phyloP scores from a whole-genome alignment of 768 basidiomycete species.

The Dictyophora rubrovolvata region DNA sequence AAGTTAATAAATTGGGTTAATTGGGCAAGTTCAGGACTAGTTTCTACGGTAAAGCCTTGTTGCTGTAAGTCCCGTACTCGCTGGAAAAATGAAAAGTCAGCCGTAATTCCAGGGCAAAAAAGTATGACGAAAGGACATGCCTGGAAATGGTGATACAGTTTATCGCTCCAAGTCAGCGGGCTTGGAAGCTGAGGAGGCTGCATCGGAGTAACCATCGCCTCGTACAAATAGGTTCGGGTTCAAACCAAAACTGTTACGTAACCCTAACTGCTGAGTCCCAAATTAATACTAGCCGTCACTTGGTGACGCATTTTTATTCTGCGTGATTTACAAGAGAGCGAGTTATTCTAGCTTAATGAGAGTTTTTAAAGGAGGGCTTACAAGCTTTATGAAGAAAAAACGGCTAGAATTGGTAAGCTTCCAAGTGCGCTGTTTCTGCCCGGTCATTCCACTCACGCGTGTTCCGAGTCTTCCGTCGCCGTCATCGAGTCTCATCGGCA shows the following conservation, averaged over 20 bases:
- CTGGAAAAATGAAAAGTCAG: conserved; percentile 17
- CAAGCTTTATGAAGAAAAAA: neutral
- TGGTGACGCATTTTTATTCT: neutral
- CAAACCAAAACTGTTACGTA: neutral
- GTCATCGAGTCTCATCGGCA: neutral
- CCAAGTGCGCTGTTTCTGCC: neutral
- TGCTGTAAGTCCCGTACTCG: conserved; percentile 32
- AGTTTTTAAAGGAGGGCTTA: neutral
- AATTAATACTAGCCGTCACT: neutral
- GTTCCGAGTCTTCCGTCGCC: neutral
- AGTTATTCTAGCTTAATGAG: neutral
- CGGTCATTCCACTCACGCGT: neutral
- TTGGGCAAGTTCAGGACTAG: conserved; percentile 31
- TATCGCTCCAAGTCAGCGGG: conserved; percentile 1
- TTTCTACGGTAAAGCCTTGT: conserved; percentile 37
- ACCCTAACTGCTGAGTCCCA: conserved; percentile 2
- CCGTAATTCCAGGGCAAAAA: neutral
- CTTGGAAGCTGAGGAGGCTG: conserved; percentile 2
- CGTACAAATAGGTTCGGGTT: neutral
- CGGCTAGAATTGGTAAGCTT: neutral
- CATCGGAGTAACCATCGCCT: conserved; percentile 9
- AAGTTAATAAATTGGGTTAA: conserved; percentile 30
- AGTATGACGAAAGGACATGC: neutral
- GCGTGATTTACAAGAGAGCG: neutral
- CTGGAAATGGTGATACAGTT: conserved; percentile 6